Evolutionary conservation across 2,329 filamentous ascomycete genomes (phyloP).

Genomic region (Leptosphaerulina australis): DNA sequence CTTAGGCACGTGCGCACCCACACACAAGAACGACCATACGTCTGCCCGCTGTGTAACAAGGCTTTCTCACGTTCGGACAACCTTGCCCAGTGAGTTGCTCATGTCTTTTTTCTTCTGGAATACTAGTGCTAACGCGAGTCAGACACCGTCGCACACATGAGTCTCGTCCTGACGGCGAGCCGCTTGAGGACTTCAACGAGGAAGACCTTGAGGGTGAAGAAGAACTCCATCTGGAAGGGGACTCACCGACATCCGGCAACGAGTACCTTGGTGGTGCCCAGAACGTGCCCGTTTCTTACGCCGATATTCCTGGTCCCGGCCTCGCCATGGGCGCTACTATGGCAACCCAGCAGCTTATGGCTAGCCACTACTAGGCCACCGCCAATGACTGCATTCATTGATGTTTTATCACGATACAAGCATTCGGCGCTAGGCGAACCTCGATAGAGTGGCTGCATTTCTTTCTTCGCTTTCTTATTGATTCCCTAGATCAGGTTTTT

Average conservation of each 20-base stretch:
- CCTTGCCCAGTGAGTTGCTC: conserved; percentile 80
- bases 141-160: conserved; percentile 84
- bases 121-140: conserved; percentile 43
- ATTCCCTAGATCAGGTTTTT: conserved; percentile 29
- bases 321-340: conserved; percentile 49
- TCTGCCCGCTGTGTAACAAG: conserved; percentile 97
- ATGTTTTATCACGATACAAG: conserved; percentile 34
- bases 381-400: conserved; percentile 16
- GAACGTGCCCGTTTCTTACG: conserved; percentile 41
- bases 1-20: conserved; percentile 96
- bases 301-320: conserved; percentile 44
- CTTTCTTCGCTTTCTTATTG: conserved; percentile 24
- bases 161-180: conserved; percentile 65
- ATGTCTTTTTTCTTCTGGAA: conserved; percentile 12
- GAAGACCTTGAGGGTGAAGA: conserved; percentile 90
- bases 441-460: conserved; percentile 25
- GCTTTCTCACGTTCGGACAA: conserved; percentile 99
- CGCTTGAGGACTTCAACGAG: conserved; percentile 70
- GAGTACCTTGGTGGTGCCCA: conserved; percentile 57
- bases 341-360: conserved; percentile 52
- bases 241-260: conserved; percentile 74
- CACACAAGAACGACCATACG: conserved; percentile 98
- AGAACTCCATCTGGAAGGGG: conserved; percentile 77
- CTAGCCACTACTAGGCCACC: conserved; percentile 50
- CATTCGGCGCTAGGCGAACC: conserved; percentile 34